Base-by-base conservation (phyloP, 1,139 yeast genomes). In the Pichia inconspicua region DNA sequence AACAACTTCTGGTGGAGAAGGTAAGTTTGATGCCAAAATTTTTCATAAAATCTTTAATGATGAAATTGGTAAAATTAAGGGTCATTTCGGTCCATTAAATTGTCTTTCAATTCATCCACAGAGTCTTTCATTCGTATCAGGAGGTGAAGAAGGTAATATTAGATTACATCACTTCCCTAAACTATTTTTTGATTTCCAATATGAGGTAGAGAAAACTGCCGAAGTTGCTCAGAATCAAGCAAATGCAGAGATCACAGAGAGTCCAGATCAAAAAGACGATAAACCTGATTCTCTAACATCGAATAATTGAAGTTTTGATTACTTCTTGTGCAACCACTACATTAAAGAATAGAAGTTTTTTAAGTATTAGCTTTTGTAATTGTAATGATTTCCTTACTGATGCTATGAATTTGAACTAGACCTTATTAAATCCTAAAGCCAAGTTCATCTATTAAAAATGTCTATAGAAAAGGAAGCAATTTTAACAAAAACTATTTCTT, bases 81-180 rank as follows among this genome's bases (percentile, higher is more conserved):
- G 98, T 53, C 99, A 94, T 74, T 92, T 92, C 77, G 99, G 98
- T 75, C 99, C 98, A 45, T 79, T 92, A 64, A 92, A 94, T 72
- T 82, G 88, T 55, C 77, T 94, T 55, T 96, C 96, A 40, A 87
- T 88, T 48, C 96, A 89, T 68, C 98, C 99, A 53, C 85, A 82
- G 62, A 98, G 98, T 50, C 79, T 84, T 42, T 86, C 94, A 43
- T 92, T 86, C 68, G 92, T 95, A 34, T 84, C 95, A 57, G 99
- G 98, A 51, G 96, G 97, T 65, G 98, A 92, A 76, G 99, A 92
- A 73, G 99, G 97, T 69, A 87, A 82, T 62, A 85, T 92, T 55
- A 87, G 98, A 72, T 80, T 92, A 58, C 97, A 92, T 69, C 83
- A 84, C 61, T 92, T 88, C 69, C 97, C 90, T 65, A 88, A 88